Evolutionary conservation across 495 filamentous ascomycete genomes (phyloP).

Genomic region (Aspergillus kassunensis): DNA sequence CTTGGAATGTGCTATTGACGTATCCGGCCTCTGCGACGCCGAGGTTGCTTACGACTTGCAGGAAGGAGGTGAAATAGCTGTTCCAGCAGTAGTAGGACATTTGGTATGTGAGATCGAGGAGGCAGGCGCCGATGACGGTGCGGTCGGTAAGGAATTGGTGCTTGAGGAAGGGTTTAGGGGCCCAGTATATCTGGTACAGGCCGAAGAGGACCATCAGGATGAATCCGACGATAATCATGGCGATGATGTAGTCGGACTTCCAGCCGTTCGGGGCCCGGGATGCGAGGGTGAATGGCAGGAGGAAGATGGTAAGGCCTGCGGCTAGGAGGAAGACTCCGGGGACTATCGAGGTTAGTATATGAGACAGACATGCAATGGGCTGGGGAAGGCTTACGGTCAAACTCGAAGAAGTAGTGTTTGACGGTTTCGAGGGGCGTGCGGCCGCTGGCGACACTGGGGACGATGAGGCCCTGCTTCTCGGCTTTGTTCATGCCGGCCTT

Average conservation of each 20-base stretch:
- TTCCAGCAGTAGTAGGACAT: constrained; percentile 54
- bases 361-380: not conserved
- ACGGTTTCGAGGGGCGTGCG: constrained; percentile 39
- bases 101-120: constrained; percentile 55
- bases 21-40: constrained; percentile 51
- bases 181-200: constrained; percentile 51
- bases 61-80: constrained; percentile 61
- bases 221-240: constrained; percentile 54
- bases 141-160: constrained; percentile 57
- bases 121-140: constrained; percentile 60
- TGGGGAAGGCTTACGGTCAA: constrained; percentile 48
- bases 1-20: constrained; percentile 47
- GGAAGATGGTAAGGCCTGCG: constrained; percentile 54
- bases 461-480: constrained; percentile 32
- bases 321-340: constrained; percentile 53
- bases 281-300: constrained; percentile 55
- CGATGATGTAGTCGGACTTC: constrained; percentile 47
- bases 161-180: constrained; percentile 55
- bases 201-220: constrained; percentile 50
- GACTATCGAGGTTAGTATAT: constrained; percentile 16
- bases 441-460: constrained; percentile 27
- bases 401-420: constrained; percentile 52
- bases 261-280: constrained; percentile 40
- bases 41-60: constrained; percentile 66
- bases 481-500: constrained; percentile 53